These are phyloP conservation scores for Blastomyces gilchristii DNA, from an alignment of 2,329 filamentous ascomycete species.

Conservation along the genomic window DNA sequence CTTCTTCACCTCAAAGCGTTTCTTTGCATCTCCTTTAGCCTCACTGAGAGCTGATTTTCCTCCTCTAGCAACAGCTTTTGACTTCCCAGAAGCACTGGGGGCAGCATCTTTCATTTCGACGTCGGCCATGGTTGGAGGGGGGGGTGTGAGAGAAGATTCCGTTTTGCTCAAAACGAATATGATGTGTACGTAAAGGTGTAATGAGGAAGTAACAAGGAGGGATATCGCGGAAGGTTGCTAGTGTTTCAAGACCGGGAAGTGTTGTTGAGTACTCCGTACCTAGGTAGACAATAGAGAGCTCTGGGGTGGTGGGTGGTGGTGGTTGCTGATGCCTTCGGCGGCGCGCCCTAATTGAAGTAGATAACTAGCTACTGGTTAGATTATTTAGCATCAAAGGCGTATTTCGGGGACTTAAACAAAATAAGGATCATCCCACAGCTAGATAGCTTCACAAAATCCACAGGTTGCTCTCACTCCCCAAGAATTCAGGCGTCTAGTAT, in stretches of 20 bases:
- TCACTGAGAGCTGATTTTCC: slow-evolving; percentile 42
- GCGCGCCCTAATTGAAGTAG: neutral
- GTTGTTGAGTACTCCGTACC: neutral
- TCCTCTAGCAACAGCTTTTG: slow-evolving; percentile 49
- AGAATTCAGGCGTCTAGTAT: too few species aligned
- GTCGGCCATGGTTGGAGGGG: slow-evolving; percentile 62
- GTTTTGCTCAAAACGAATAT: neutral
- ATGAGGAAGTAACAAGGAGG: neutral
- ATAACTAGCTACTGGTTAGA: neutral
- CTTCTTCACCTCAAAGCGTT: slow-evolving; percentile 99
- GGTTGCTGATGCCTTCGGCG: neutral
- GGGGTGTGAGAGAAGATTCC: neutral
- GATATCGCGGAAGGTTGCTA: neutral
- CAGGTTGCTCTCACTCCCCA: too few species aligned
- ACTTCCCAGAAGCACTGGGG: slow-evolving; percentile 41
- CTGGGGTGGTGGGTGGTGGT: neutral
- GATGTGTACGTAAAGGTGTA: neutral
- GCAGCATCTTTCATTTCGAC: slow-evolving; percentile 91
- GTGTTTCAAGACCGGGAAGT: neutral
- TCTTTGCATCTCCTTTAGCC: slow-evolving; percentile 58
- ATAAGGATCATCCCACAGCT: too few species aligned
- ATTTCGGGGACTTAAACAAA: neutral
- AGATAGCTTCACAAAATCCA: too few species aligned
- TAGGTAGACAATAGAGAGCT: neutral
- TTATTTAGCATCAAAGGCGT: neutral